Percentiles rank a stretch among this genome's conserved stretches.
phyloP scores from a whole-genome alignment of 1,284 basidiomycete genomes.

The Tranzscheliella williamsii region DNA sequence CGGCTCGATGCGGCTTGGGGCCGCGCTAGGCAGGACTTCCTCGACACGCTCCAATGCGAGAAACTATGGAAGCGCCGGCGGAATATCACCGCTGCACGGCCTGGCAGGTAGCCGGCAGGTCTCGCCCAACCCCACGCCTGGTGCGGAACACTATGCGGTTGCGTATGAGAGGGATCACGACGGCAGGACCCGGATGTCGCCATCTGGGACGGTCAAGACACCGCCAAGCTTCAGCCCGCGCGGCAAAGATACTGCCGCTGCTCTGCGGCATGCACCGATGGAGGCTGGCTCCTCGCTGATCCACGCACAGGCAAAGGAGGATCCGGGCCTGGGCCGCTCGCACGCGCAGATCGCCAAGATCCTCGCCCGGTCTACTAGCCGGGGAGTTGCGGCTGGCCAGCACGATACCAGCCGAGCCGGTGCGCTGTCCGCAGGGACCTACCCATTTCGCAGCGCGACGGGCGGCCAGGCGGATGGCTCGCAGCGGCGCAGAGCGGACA shows the following conservation, averaged over 20 bases:
- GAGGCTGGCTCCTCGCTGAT: not conserved
- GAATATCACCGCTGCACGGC: slow-evolving; percentile 1
- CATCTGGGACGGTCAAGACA: too few species aligned
- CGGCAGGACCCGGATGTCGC: not conserved
- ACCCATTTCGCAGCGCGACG: too few species aligned
- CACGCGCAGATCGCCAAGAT: slow-evolving; percentile 50
- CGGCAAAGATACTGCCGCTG: not conserved
- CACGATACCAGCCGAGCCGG: too few species aligned
- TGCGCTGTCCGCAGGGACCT: too few species aligned
- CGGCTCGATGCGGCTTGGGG: slow-evolving; percentile 21
- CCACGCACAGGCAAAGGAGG: too few species aligned
- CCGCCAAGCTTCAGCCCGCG: too few species aligned
- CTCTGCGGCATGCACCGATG: not conserved
- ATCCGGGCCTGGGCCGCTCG: slow-evolving; percentile 2
- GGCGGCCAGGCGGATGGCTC: slow-evolving; percentile 18
- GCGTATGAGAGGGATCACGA: not conserved
- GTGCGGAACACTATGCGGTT: not conserved
- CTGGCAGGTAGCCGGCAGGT: slow-evolving; percentile 10
- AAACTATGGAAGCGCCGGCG: not conserved
- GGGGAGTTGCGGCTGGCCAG: too few species aligned
- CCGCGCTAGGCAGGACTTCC: slow-evolving; percentile 2
- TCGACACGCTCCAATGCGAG: slow-evolving; percentile 1
- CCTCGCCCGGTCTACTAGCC: slow-evolving; percentile 41
- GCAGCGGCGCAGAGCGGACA: slow-evolving; percentile 4
- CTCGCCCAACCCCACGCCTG: slow-evolving; percentile 28